phyloP scores from a whole-genome alignment of 805 yeast species.

The Priceomyces melissophilus region DNA sequence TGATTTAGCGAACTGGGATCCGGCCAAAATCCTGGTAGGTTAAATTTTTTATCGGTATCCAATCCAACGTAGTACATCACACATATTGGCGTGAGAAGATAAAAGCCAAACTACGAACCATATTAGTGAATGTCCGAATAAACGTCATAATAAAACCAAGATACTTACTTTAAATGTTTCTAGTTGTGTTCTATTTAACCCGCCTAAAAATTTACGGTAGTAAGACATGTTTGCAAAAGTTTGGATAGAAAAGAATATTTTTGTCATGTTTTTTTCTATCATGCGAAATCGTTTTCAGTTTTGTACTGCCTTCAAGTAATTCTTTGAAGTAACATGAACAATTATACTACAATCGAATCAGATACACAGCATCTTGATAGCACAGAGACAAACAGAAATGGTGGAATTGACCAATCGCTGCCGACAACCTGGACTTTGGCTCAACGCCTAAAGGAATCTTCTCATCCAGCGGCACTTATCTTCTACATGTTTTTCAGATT shows the following conservation, averaged over 20 bases:
- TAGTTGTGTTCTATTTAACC: slow-evolving; percentile 40
- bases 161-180: slow-evolving; percentile 42
- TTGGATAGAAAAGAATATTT: neutral
- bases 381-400: slow-evolving; percentile 4
- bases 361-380: slow-evolving; percentile 6
- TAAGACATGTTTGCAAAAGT: slow-evolving; percentile 4
- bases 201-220: slow-evolving; percentile 31
- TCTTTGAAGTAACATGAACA: slow-evolving; percentile 1
- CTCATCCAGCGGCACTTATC: slow-evolving; percentile 78
- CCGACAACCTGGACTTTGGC: slow-evolving; percentile 19
- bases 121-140: slow-evolving; percentile 2
- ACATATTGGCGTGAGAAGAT: slow-evolving; percentile 79
- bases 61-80: slow-evolving; percentile 92
- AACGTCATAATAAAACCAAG: slow-evolving; percentile 8
- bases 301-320: neutral
- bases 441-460: slow-evolving; percentile 54
- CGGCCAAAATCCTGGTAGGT: slow-evolving; percentile 95
- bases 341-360: slow-evolving; percentile 11
- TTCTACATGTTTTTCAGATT: slow-evolving; percentile 61
- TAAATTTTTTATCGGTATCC: slow-evolving; percentile 83
- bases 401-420: neutral
- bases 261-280: neutral
- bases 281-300: slow-evolving; percentile 1
- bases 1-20: slow-evolving; percentile 89
- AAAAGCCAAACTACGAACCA: slow-evolving; percentile 63